Conservation (phyloP, 768 basidiomycete genomes). For the Macrolepiota albuminosa region DNA sequence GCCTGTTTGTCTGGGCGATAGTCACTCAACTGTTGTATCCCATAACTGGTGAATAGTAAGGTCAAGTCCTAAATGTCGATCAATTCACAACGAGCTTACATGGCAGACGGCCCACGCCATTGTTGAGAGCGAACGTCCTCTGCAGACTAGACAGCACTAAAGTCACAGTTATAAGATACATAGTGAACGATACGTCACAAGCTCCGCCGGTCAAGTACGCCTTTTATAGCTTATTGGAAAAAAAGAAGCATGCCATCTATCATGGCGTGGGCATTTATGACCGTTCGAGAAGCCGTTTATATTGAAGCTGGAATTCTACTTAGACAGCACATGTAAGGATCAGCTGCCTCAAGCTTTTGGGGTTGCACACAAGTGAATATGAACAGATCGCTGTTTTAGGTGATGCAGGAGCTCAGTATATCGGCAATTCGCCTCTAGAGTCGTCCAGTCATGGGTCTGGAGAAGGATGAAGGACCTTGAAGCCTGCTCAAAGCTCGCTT, state of each 20-base stretch:
- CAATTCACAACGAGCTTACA: slow-evolving; percentile 19
- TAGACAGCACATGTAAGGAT: not conserved
- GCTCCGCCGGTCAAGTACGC: not conserved
- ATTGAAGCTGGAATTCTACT: not conserved
- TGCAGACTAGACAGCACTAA: slow-evolving; percentile 1
- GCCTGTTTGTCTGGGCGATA: not conserved
- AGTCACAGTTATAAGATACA: not conserved
- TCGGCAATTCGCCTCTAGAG: not conserved
- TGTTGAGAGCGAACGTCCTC: slow-evolving; percentile 6
- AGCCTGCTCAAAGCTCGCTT: not conserved
- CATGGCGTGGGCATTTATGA: not conserved
- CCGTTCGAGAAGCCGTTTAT: not conserved
- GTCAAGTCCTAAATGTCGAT: not conserved
- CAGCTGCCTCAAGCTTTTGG: not conserved
- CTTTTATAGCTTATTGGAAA: not conserved
- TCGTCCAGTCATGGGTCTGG: not conserved
- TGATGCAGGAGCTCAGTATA: not conserved
- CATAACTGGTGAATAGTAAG: slow-evolving; percentile 35
- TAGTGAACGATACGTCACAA: not conserved
- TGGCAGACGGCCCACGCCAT: slow-evolving; percentile 36
- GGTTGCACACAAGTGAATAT: not conserved
- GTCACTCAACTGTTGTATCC: slow-evolving; percentile 58
- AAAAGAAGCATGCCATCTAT: not conserved
- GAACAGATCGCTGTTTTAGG: not conserved
- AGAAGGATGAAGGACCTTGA: not conserved